Evolutionary conservation across 768 basidiomycete species (phyloP), one percentile per base, ranked within the genome.

Genomic region (Trametes villosa): DNA sequence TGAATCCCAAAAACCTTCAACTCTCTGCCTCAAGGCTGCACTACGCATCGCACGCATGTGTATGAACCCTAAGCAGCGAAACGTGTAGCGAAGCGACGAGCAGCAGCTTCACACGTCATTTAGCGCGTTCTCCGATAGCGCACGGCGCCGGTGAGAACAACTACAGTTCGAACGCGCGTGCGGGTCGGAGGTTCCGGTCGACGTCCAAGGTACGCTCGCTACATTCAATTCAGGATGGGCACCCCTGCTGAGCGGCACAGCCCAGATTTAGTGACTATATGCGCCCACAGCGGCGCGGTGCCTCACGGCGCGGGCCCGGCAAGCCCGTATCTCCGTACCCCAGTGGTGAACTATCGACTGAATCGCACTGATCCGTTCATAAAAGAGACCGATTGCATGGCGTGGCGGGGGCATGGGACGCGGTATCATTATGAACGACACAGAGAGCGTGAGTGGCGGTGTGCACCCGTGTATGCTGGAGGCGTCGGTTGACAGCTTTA

Each of bases 291-390:
- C 34, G 12, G 36, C 36, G 50, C 36, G 36, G 50, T 38, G 22
- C 50, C 36, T 52, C 36, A 31, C 31, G 22, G 41, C 42, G 33
- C 53, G 53, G 53, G 20, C n/a, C 53, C 53, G 53, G 53, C 53
- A 29, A 31, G 31, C 9, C 9, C n/a, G 17, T 40, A 54, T 54
- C 53, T 44, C 53, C 53, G 53, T 42, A 26, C 18, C 9, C 27
- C 22, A 11, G 24, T 12, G 44, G 9, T 13, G 22, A 26, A n/a
- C n/a, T n/a, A n/a, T n/a, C n/a, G n/a, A n/a, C n/a, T n/a, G 22
- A 22, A 26, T 45, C 20, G 27, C 42, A 26, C 13, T 54, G 53
- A 54, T 54, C 53, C 53, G 53, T 54, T 34, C 41, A 45, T 45
- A 12, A 33, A 40, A 26, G 36, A n/a, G n/a, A n/a, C n/a, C 22